Evolutionary conservation across 2,329 filamentous ascomycete species (phyloP), one percentile per base, ranked within the genome.

Genomic region (Xylaria multiplex): DNA sequence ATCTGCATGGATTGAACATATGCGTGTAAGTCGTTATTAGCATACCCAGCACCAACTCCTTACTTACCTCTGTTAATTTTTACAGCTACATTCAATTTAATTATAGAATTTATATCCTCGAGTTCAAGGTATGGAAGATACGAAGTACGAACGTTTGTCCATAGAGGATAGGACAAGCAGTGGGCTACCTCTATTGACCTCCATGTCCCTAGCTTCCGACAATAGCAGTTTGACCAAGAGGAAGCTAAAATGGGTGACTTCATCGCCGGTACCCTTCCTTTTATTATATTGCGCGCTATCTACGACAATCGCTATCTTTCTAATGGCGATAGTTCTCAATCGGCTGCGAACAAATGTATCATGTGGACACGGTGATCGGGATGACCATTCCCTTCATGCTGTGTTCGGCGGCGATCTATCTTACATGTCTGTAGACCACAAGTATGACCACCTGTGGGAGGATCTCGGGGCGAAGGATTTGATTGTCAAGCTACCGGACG

Each of bases 361-460:
- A 19, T 42, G 37, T 19, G 42, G 7, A 19, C n/a, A 55, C n/a
- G n/a, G 8, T 42, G 3, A 2, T 13, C 52, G 16, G 27, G 9
- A 11, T 40, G 19, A 16, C 9, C 35, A 55, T n/a, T 22, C 52
- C 6, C 27, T 55, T n/a, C 35, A 42, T n/a, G 52, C 52, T 16
- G 35, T 27, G 19, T 55, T 55, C 35, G 35, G 52, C 35, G 35
- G 52, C 6, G 35, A 55, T 8, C 19, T 55, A 14, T 55, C 52
- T 24, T 55, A 55, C 27, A 55, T 55, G 52, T 55, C 52, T 19
- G 52, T 55, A 55, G 52, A 55, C 35, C 35, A 55, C 35, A 55
- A 55, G 35, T 55, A 55, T 27, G 52, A 55, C 14, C 52, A 43
- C 52, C n/a, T 55, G 9, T 55, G 52, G 52, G 52, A 55, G 35